Evolutionary conservation across 1,139 yeast species (phyloP).

Genomic region (Trichomonascaceae sp.): DNA sequence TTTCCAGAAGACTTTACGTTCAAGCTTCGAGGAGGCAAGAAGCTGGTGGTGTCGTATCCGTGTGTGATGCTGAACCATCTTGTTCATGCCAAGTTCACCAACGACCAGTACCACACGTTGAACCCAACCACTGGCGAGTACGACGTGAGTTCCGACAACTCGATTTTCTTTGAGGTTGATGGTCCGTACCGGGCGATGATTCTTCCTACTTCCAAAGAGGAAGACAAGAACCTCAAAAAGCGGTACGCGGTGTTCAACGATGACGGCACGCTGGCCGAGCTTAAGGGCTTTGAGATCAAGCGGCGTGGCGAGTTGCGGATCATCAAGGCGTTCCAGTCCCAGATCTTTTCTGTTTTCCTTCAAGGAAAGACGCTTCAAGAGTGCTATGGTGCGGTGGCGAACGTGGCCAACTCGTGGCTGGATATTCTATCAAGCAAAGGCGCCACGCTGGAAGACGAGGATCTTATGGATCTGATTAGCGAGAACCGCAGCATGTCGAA

Average conservation of each 20-base stretch:
- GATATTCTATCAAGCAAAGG: conserved; percentile 89
- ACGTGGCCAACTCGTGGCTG: conserved; percentile 90
- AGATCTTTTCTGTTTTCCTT: conserved; percentile 79
- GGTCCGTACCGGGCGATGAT: conserved; percentile 98
- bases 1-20: conserved; percentile 84
- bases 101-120: conserved; percentile 85
- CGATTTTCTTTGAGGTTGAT: conserved; percentile 95
- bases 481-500: conserved; percentile 95
- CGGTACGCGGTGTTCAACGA: conserved; percentile 94
- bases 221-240: conserved; percentile 91
- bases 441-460: conserved; percentile 81
- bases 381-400: conserved; percentile 84
- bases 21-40: conserved; percentile 64
- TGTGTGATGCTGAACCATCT: conserved; percentile 92
- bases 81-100: conserved; percentile 84
- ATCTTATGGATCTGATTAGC: conserved; percentile 85
- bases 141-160: conserved; percentile 73
- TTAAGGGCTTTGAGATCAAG: conserved; percentile 93
- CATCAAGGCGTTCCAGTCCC: conserved; percentile 90
- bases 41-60: conserved; percentile 71
- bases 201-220: conserved; percentile 93
- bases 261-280: conserved; percentile 87
- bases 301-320: conserved; percentile 93
- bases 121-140: conserved; percentile 60
- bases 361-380: conserved; percentile 68